Percentiles rank a stretch among this genome's conserved stretches.
Conservation (phyloP, 768 basidiomycete genomes). For the Suillus americanus region DNA sequence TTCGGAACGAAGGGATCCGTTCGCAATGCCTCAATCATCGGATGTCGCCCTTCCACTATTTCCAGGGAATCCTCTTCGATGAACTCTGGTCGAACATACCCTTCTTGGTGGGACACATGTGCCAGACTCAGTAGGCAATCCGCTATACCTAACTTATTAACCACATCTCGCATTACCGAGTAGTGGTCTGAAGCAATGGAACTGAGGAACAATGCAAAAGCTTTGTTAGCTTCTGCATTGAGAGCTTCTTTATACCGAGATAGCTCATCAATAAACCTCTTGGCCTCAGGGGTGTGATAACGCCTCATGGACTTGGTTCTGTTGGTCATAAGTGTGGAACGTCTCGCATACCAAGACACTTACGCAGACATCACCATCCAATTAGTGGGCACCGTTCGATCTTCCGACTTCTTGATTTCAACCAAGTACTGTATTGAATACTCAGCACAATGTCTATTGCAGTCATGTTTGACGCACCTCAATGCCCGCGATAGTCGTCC, state of each 20-base stretch:
- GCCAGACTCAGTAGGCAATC: slow-evolving; percentile 90
- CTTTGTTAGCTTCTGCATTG: slow-evolving; percentile 60
- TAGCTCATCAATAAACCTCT: slow-evolving; percentile 62
- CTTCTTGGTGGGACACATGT: slow-evolving; percentile 68
- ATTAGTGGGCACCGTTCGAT: slow-evolving; percentile 40
- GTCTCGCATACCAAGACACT: background rate
- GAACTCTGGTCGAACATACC: slow-evolving; percentile 79
- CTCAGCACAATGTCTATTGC: background rate
- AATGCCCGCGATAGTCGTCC: slow-evolving; percentile 60
- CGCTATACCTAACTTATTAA: slow-evolving; percentile 77
- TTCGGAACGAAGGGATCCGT: slow-evolving; percentile 88
- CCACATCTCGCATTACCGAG: slow-evolving; percentile 65
- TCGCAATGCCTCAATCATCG: slow-evolving; percentile 82
- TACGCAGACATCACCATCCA: slow-evolving; percentile 75
- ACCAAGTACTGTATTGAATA: slow-evolving; percentile 61
- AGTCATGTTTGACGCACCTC: slow-evolving; percentile 51
- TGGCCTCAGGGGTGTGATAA: slow-evolving; percentile 73
- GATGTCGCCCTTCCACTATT: slow-evolving; percentile 85
- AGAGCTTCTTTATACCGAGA: slow-evolving; percentile 76
- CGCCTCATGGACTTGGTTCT: slow-evolving; percentile 75
- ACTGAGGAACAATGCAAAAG: slow-evolving; percentile 65
- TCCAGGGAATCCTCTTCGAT: slow-evolving; percentile 65
- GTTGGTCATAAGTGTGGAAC: slow-evolving; percentile 8
- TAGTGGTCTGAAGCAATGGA: slow-evolving; percentile 74
- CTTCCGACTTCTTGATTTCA: slow-evolving; percentile 67